phyloP scores from a whole-genome alignment of 148 eudicot genomes.

The Arbutus unedo region DNA sequence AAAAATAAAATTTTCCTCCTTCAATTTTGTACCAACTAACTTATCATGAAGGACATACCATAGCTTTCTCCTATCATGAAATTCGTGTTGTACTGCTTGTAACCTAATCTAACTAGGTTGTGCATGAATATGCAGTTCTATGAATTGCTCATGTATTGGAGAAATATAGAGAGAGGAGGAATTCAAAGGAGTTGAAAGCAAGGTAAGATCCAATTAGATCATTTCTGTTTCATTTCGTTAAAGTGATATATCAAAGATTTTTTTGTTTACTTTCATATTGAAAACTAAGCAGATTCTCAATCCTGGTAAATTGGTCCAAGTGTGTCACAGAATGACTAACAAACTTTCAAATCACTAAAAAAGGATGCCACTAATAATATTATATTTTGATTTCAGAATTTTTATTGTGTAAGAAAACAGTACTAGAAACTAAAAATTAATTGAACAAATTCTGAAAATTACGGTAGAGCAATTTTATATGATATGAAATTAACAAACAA shows the following conservation, averaged over 20 bases:
- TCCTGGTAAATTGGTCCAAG: neutral
- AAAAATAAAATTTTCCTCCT: no score
- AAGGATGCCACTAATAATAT: neutral
- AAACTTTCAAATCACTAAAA: neutral
- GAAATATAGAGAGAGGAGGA: constrained; percentile 15
- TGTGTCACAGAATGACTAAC: neutral
- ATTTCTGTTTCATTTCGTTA: neutral
- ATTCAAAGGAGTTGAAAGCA: neutral
- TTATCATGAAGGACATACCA: no score
- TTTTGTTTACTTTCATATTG: neutral
- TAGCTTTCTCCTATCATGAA: neutral
- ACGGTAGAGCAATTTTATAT: no score
- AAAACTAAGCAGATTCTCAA: neutral
- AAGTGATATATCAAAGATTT: neutral
- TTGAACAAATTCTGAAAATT: no score
- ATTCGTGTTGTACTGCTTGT: neutral
- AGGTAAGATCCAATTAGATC: neutral
- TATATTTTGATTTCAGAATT: neutral
- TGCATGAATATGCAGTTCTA: constrained; percentile 7
- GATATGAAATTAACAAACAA: no score
- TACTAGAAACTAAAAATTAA: no score
- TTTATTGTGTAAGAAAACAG: no score
- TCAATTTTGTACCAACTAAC: no score
- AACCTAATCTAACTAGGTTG: neutral
- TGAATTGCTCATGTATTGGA: constrained; percentile 16